phyloP scores from a whole-genome alignment of 441 rosid genomes.

The Erodium texanum region DNA sequence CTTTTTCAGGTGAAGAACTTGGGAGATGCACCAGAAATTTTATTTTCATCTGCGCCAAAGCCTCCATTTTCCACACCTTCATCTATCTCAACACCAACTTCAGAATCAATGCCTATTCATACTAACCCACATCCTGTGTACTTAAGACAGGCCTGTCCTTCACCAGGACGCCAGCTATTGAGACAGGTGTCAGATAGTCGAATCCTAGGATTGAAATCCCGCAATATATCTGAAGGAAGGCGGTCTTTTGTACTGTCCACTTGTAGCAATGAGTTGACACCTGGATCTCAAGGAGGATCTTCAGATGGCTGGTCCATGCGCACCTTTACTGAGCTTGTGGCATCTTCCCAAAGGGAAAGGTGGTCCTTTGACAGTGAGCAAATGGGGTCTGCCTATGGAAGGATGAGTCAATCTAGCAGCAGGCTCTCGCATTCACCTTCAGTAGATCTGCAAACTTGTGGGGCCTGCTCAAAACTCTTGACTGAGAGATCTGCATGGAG shows the following conservation, averaged over 20 bases:
- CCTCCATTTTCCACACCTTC: slow-evolving; percentile 52
- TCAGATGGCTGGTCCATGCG: slow-evolving; percentile 80
- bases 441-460: slow-evolving; percentile 57
- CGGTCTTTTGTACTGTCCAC: slow-evolving; percentile 27
- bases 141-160: slow-evolving; percentile 33
- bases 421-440: slow-evolving; percentile 35
- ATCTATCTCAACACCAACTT: slow-evolving; percentile 41
- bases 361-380: slow-evolving; percentile 52
- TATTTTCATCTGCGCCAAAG: slow-evolving; percentile 41
- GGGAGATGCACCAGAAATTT: slow-evolving; percentile 32
- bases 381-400: slow-evolving; percentile 40
- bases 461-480: slow-evolving; percentile 75
- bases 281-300: slow-evolving; percentile 52
- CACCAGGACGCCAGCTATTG: slow-evolving; percentile 29
- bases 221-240: slow-evolving; percentile 45
- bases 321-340: slow-evolving; percentile 73
- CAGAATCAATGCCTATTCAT: slow-evolving; percentile 40
- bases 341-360: slow-evolving; percentile 51
- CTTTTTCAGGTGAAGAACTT: slow-evolving; percentile 43
- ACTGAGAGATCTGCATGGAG: slow-evolving; percentile 73
- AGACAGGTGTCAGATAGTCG: slow-evolving; percentile 42
- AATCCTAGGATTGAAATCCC: slow-evolving; percentile 37
- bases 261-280: slow-evolving; percentile 42
- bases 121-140: slow-evolving; percentile 37
- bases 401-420: slow-evolving; percentile 34